Percentiles rank a stretch among this genome's conserved stretches.
These are phyloP conservation scores for Coniochaeta sp. DNA, from an alignment of 2,329 filamentous ascomycete genomes.

Conservation along the genomic window DNA sequence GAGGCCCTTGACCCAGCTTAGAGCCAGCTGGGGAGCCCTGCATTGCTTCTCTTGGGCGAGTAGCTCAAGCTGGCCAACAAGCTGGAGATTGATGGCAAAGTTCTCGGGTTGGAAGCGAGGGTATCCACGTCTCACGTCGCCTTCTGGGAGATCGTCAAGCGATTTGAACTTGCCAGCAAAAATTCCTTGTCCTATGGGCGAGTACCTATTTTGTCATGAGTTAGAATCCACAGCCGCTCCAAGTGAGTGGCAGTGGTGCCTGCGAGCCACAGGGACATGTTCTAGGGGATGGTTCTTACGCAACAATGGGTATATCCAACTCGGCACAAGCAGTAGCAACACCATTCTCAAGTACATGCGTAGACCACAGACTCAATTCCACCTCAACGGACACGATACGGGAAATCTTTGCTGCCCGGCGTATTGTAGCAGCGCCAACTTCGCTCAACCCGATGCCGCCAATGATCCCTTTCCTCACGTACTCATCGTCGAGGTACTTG, in stretches of 20 bases:
- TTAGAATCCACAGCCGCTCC: conserved; percentile 43
- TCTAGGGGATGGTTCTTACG: conserved; percentile 18
- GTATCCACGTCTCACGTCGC: conserved; percentile 33
- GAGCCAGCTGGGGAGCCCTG: conserved; percentile 55
- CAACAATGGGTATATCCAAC: conserved; percentile 59
- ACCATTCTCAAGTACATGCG: conserved; percentile 22
- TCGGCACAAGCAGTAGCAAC: conserved; percentile 44
- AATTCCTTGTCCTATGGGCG: conserved; percentile 40
- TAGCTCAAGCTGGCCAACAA: conserved; percentile 48
- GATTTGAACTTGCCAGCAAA: conserved; percentile 47
- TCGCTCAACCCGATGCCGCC: conserved; percentile 34
- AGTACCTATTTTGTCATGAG: conserved; percentile 6
- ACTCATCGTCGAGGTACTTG: conserved; percentile 20
- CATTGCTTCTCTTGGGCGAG: conserved; percentile 53
- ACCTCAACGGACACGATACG: conserved; percentile 34
- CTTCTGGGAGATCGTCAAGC: conserved; percentile 45
- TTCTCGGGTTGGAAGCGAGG: conserved; percentile 57
- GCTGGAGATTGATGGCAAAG: conserved; percentile 56
- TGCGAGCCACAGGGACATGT: background rate
- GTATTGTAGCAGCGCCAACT: conserved; percentile 28
- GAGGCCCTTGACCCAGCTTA: conserved; percentile 52
- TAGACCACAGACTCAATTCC: conserved; percentile 30
- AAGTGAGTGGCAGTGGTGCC: background rate
- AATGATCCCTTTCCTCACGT: conserved; percentile 33
- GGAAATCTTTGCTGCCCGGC: conserved; percentile 25